phyloP scores from a whole-genome alignment of 768 basidiomycete species.

The Saitozyma podzolica region DNA sequence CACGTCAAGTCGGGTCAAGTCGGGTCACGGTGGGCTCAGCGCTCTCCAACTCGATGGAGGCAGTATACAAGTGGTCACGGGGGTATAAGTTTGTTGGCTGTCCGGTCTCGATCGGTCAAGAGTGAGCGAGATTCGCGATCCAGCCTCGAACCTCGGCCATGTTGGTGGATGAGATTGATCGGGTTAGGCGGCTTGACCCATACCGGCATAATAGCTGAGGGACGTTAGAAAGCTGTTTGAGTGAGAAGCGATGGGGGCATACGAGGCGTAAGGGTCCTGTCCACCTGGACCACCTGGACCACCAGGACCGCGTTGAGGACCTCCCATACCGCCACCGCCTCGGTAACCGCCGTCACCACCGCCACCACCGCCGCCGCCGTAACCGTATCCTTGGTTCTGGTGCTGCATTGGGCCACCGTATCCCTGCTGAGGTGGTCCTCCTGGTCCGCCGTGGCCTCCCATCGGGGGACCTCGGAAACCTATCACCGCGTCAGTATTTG shows the following conservation, averaged over 20 bases:
- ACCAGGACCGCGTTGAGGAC: conserved; percentile 2
- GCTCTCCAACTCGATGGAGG: too few relatives aligned
- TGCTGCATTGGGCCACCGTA: conserved; percentile 11
- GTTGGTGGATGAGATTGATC: not conserved
- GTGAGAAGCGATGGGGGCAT: conserved; percentile 15
- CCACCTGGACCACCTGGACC: conserved; percentile 26
- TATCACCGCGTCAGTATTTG: conserved; percentile 4
- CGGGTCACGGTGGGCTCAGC: too few relatives aligned
- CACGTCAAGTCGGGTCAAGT: too few relatives aligned
- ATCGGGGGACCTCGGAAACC: conserved; percentile 22
- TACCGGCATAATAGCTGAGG: conserved; percentile 34
- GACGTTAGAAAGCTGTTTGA: not conserved
- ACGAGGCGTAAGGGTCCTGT: conserved; percentile 50
- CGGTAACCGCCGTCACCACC: conserved; percentile 14
- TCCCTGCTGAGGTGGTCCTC: conserved; percentile 8
- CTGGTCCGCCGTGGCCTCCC: conserved; percentile 13
- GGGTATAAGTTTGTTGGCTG: too few relatives aligned
- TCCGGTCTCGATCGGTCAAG: not conserved
- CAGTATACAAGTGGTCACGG: too few relatives aligned
- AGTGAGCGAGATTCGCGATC: not conserved
- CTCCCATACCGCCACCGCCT: conserved; percentile 17
- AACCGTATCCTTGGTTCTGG: conserved; percentile 25
- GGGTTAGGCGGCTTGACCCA: conserved; percentile 27
- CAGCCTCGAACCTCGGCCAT: not conserved
- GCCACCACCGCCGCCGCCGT: conserved; percentile 25